A percentile compares a stretch with the other conserved stretches of the same genome.
Evolutionary conservation across 2,329 filamentous ascomycete genomes (phyloP).

Genomic region (Furcasterigmium furcatum): DNA sequence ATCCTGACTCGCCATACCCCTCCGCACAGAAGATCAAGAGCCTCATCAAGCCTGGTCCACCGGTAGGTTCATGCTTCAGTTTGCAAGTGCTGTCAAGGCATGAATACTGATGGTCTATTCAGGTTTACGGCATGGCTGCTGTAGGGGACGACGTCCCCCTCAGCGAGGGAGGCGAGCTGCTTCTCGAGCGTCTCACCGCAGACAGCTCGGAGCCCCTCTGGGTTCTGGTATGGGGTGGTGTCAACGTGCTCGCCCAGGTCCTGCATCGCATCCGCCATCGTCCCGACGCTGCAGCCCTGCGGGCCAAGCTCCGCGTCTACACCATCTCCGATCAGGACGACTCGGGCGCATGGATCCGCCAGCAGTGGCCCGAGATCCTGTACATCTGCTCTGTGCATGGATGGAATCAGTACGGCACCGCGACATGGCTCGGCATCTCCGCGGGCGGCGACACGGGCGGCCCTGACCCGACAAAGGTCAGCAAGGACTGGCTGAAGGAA

Average conservation of each 20-base stretch:
- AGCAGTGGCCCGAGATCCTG: slow-evolving; percentile 49
- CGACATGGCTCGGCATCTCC: slow-evolving; percentile 54
- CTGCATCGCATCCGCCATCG: slow-evolving; percentile 31
- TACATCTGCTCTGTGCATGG: slow-evolving; percentile 54
- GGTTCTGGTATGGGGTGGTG: slow-evolving; percentile 51
- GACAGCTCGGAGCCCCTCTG: slow-evolving; percentile 38
- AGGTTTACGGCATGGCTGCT: slow-evolving; percentile 29
- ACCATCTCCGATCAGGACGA: slow-evolving; percentile 59
- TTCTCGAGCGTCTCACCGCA: slow-evolving; percentile 26
- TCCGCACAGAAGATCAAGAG: slow-evolving; percentile 27
- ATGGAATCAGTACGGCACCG: slow-evolving; percentile 51
- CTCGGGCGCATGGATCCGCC: slow-evolving; percentile 52
- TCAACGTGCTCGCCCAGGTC: slow-evolving; percentile 48
- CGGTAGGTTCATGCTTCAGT: slow-evolving; percentile 14
- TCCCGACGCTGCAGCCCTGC: slow-evolving; percentile 29
- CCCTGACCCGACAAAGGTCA: slow-evolving; percentile 43
- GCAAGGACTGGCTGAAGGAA: slow-evolving; percentile 46
- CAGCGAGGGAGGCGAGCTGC: slow-evolving; percentile 36
- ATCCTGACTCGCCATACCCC: slow-evolving; percentile 37
- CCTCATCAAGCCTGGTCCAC: slow-evolving; percentile 33
- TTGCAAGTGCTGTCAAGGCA: not conserved
- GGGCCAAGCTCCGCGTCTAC: slow-evolving; percentile 44
- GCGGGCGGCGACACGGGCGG: slow-evolving; percentile 35
- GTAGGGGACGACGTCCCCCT: slow-evolving; percentile 24
- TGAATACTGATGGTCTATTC: not conserved